Evolutionary conservation across 768 basidiomycete species (phyloP), one percentile per base, ranked within the genome.

Genomic region (Pulveroboletus sp.): DNA sequence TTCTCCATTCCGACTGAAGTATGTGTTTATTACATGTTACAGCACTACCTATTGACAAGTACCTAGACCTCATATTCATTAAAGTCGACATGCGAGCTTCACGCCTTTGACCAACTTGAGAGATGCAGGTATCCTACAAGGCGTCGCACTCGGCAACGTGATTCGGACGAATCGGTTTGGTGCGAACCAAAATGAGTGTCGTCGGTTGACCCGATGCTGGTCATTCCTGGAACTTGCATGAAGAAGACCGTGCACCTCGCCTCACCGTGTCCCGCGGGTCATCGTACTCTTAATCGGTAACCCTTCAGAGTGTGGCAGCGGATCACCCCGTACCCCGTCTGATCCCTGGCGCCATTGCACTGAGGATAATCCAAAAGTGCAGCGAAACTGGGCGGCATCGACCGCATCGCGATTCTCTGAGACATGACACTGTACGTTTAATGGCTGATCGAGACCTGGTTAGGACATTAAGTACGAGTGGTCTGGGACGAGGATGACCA

Each of bases 201-300:
- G 3, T 21, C 3, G 27, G 27, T 28, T 28, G 27, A 1, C 27
- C 8, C 6, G 27, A 28, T 28, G 21, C 21, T 11, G 58, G 93
- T 93, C 72, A 93, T 80, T 21, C 93, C 80, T 3, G 92, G 92
- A 26, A 92, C 87, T 89, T 89, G 58, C 8, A 43, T 39, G 12
- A 12, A 12, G 9, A 27, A 28, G 31, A 27, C 24, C 28, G 21
- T 43, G 27, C 51, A 14, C 18, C 33, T 5, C 5, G 17, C 56
- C 73, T 47, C 57, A 89, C 91, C 89, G 93, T 90, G 79, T 93
- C 88, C 92, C 92, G 64, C 91, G 75, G 6, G 92, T 93, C 32
- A 95, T 83, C 5, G 86, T 84, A 56, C 85, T 89, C 69, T 94
- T 92, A 1, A 89, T 77, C 1, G 86, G 89, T 0, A 92, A 92